phyloP scores from a whole-genome alignment of 1,139 yeast genomes.

The Hansenula sp. region DNA sequence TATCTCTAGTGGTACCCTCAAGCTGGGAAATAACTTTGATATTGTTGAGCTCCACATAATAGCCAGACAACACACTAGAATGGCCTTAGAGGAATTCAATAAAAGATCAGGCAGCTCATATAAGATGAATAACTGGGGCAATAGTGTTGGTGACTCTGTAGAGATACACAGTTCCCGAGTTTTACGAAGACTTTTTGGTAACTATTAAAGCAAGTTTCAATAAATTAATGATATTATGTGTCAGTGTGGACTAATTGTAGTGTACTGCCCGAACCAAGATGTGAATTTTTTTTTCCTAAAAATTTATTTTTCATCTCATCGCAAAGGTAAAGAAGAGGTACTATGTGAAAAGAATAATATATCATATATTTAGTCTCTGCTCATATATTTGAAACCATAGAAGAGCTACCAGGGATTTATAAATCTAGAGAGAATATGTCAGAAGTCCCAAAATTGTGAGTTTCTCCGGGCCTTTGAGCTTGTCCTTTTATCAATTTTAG shows the following conservation, averaged over 20 bases:
- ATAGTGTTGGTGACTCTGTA: not conserved
- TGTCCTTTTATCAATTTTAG: too few species aligned
- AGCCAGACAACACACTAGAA: conserved; percentile 25
- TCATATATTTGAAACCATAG: not conserved
- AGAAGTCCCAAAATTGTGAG: conserved; percentile 1
- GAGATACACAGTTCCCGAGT: conserved; percentile 24
- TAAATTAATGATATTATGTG: too few species aligned
- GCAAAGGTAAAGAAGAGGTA: conserved; percentile 5
- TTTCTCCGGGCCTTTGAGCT: not conserved
- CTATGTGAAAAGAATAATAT: not conserved
- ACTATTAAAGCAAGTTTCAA: too few species aligned
- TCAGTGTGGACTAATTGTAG: not conserved
- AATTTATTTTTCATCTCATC: conserved; percentile 15
- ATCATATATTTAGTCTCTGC: not conserved
- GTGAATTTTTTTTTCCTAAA: not conserved
- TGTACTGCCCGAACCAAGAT: conserved; percentile 2
- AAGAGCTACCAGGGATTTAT: not conserved
- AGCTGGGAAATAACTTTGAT: conserved; percentile 29
- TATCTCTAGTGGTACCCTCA: conserved; percentile 11
- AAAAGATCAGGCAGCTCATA: conserved; percentile 11
- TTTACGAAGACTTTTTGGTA: conserved; percentile 29
- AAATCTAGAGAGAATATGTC: not conserved
- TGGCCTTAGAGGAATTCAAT: conserved; percentile 28
- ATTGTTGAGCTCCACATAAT: conserved; percentile 29
- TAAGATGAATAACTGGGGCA: not conserved